Conservation (phyloP, 139 green algal genomes). For the Micromonas pusilla region DNA sequence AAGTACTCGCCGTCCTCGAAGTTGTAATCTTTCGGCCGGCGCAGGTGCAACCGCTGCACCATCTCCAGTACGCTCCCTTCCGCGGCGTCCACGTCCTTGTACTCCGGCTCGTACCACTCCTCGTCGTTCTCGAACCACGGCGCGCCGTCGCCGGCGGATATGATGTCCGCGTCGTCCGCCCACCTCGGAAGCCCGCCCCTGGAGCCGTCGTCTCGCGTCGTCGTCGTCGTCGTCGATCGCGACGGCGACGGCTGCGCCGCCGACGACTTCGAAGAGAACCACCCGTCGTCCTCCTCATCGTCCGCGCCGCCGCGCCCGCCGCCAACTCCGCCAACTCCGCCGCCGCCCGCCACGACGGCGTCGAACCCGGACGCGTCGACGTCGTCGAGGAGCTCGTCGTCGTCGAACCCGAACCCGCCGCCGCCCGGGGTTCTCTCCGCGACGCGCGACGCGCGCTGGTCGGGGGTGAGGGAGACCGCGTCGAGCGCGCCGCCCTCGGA, state of each 20-base stretch:
- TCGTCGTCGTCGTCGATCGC: background rate
- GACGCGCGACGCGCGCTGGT: too few relatives aligned
- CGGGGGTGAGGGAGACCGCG: background rate
- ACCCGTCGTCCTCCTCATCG: background rate
- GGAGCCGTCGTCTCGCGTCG: too few relatives aligned
- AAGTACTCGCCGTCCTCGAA: conserved; percentile 22
- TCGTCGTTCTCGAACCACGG: conserved; percentile 5
- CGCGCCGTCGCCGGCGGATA: background rate
- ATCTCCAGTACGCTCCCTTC: conserved; percentile 5
- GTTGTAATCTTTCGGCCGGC: background rate
- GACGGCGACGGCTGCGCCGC: background rate
- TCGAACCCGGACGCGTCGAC: too few relatives aligned
- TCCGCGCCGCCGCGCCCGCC: background rate
- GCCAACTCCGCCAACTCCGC: background rate
- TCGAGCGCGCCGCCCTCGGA: background rate
- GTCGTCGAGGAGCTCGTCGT: too few relatives aligned
- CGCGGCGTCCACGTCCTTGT: conserved; percentile 7
- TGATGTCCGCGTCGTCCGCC: background rate
- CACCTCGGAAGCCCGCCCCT: too few relatives aligned
- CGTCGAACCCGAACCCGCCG: too few relatives aligned
- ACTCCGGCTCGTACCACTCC: conserved; percentile 17
- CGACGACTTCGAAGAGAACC: background rate
- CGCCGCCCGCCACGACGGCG: background rate
- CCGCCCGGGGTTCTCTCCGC: too few relatives aligned
- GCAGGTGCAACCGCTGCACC: conserved; percentile 12